Evolutionary conservation across 2,329 filamentous ascomycete genomes (phyloP).

Genomic region (Westerdykella aurantiaca): DNA sequence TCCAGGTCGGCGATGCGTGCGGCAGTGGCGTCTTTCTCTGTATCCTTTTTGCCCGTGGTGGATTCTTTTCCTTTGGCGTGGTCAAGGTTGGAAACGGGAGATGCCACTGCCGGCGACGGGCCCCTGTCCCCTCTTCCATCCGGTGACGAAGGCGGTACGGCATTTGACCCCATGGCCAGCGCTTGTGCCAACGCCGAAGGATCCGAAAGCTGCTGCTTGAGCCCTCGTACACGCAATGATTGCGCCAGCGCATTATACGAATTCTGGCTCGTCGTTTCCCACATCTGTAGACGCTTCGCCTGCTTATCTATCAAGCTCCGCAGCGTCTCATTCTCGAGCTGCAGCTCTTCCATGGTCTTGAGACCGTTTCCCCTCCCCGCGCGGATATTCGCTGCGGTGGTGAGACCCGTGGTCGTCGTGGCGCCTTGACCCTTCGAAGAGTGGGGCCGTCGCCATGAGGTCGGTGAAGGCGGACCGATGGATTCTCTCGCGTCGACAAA

Average conservation of each 20-base stretch:
- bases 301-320: slow-evolving; percentile 82
- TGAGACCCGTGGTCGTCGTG: slow-evolving; percentile 1
- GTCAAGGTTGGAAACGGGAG: neutral
- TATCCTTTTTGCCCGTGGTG: slow-evolving; percentile 1
- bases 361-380: slow-evolving; percentile 32
- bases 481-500: slow-evolving; percentile 84
- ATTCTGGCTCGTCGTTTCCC: slow-evolving; percentile 86
- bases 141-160: neutral
- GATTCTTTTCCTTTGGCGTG: slow-evolving; percentile 8
- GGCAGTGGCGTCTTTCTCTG: slow-evolving; percentile 4
- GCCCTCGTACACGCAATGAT: slow-evolving; percentile 50
- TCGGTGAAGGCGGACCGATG: slow-evolving; percentile 44
- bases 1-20: slow-evolving; percentile 23
- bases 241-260: slow-evolving; percentile 81
- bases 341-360: slow-evolving; percentile 80
- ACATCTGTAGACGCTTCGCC: slow-evolving; percentile 81
- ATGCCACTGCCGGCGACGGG: slow-evolving; percentile 3
- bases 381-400: slow-evolving; percentile 23
- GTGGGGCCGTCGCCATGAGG: slow-evolving; percentile 34
- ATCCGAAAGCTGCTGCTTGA: slow-evolving; percentile 15
- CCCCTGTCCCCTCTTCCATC: no score
- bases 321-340: slow-evolving; percentile 79
- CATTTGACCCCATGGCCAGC: slow-evolving; percentile 18
- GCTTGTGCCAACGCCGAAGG: slow-evolving; percentile 24
- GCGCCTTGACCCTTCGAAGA: slow-evolving; percentile 15